A percentile compares a stretch with the other conserved stretches of the same genome.
phyloP scores from a whole-genome alignment of 2,329 filamentous ascomycete species.

The Pseudomassariella vexata region DNA sequence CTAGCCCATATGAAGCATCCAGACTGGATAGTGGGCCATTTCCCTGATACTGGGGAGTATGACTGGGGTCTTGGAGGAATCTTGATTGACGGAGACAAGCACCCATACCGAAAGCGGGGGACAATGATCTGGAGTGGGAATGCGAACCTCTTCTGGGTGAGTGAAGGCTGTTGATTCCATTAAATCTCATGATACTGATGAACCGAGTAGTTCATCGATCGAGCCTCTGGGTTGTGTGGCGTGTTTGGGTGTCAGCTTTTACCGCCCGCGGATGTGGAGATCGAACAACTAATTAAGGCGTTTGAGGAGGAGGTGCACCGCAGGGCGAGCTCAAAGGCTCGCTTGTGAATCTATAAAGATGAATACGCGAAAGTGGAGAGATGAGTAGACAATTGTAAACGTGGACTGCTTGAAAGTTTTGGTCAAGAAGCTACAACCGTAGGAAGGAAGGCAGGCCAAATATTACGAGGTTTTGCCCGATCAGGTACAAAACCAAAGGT shows the following conservation, averaged over 20 bases:
- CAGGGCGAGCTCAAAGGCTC: too few species aligned
- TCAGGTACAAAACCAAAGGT: too few species aligned
- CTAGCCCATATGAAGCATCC: slow-evolving; percentile 20
- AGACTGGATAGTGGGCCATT: slow-evolving; percentile 20
- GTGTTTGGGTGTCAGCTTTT: slow-evolving; percentile 8
- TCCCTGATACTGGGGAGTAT: slow-evolving; percentile 28
- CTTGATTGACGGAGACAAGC: slow-evolving; percentile 30
- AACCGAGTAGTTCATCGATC: slow-evolving; percentile 7
- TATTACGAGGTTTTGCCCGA: too few species aligned
- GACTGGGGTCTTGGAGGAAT: slow-evolving; percentile 36
- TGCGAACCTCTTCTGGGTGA: slow-evolving; percentile 40
- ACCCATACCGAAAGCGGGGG: slow-evolving; percentile 29
- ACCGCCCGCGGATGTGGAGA: slow-evolving; percentile 5
- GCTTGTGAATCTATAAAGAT: too few species aligned
- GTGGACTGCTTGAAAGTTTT: too few species aligned
- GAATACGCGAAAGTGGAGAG: too few species aligned
- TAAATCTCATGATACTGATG: not conserved
- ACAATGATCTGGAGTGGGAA: slow-evolving; percentile 38
- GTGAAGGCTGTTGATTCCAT: slow-evolving; percentile 14
- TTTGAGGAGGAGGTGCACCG: slow-evolving; percentile 9
- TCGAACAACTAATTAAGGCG: slow-evolving; percentile 4
- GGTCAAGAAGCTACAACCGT: too few species aligned
- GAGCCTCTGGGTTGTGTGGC: slow-evolving; percentile 7
- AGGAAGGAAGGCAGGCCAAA: too few species aligned
- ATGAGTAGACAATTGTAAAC: too few species aligned